These are phyloP conservation scores for Dendrobium catenatum DNA, from an alignment of 106 monocot genomes.

Conservation along the genomic window DNA sequence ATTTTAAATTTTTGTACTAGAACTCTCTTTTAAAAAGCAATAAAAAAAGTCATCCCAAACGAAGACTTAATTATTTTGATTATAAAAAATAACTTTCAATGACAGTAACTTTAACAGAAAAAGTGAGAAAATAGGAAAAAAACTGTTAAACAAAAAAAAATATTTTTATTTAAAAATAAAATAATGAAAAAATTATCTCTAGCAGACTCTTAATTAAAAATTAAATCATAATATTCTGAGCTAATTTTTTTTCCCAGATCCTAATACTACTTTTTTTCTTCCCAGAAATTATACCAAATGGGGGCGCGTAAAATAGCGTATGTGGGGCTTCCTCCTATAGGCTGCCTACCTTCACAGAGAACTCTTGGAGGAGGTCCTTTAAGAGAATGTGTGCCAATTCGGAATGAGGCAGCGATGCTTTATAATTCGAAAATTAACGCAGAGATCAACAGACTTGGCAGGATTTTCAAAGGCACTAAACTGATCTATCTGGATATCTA, in stretches of 20 bases:
- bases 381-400: not conserved
- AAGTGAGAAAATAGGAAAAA: no score
- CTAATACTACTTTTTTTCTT: not conserved
- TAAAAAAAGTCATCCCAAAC: no score
- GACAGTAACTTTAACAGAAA: no score
- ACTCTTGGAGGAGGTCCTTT: not conserved
- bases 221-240: no score
- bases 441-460: not conserved
- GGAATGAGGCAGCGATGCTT: not conserved
- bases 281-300: not conserved
- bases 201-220: no score
- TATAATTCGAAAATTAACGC: not conserved
- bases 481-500: constrained; percentile 6
- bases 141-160: no score
- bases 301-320: not conserved
- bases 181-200: no score
- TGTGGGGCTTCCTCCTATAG: constrained; percentile 1
- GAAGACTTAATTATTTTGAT: no score
- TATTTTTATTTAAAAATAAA: no score
- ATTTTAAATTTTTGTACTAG: no score
- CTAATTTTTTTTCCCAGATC: not conserved
- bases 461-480: not conserved
- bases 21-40: no score
- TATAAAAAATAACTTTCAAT: no score
- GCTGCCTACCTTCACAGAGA: constrained; percentile 1